Base-by-base conservation (phyloP, 2,329 filamentous ascomycete genomes). In the Trichophyton equinum region DNA sequence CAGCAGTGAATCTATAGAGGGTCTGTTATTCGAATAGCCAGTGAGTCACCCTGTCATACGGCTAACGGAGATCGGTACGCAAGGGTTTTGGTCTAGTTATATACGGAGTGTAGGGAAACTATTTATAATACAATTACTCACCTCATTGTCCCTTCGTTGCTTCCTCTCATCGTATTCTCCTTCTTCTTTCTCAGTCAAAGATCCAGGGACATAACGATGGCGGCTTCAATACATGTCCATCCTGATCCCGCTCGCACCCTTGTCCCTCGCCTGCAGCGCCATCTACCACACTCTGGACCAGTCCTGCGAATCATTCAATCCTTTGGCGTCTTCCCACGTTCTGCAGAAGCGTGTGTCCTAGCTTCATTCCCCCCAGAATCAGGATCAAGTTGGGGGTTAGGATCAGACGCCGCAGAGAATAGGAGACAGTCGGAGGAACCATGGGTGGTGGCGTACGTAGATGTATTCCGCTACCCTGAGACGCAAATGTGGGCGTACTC, bases 401-500 rank as follows among this genome's bases (percentile, higher is more conserved):
- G 61, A 33, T 15, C 49, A 20, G 6, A 61, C 36, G 58, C 51
- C 9, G 15, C 55, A 20, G 6, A n/a, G 15, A 15, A 27, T 27
- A 13, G 3, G 15, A 25, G 18, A 30, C 49, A 7, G 22, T 40
- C n/a, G 18, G 20, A 47, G 27, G 11, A 40, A 8, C 58, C 40
- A 9, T 77, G 75, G 75, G 67, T 77, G 44, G 72, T 69, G 59
- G 74, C 73, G 6, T 68, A 72, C 57, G 71, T 76, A 56, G 74
- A 78, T 68, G 67, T 77, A 4, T 68, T 67, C 59, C 64, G 67
- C 18, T 69, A 72, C 30, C 71, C 70, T 11, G 71, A 75, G 60
- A 77, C 75, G n/a, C 75, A 77, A 61, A 67, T 75, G 20, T 68
- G 72, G 66, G 30, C 75, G 18, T 78, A 75, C 61, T 75, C 73